Percentiles rank a stretch among this genome's conserved stretches.
phyloP scores from a whole-genome alignment of 148 eudicot species.

The Vaccinium darrowii region DNA sequence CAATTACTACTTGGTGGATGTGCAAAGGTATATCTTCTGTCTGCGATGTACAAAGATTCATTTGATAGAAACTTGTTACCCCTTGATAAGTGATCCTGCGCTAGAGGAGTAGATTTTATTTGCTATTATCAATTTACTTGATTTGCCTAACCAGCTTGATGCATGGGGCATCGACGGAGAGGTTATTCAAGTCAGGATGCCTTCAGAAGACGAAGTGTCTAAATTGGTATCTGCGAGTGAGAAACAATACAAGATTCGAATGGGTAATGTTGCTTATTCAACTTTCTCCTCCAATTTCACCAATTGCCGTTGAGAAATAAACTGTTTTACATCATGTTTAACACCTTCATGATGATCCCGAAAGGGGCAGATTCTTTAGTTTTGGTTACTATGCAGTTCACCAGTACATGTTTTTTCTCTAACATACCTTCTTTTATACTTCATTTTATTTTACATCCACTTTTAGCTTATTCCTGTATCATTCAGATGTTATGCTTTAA shows the following conservation, averaged over 20 bases:
- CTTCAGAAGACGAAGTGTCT: conserved; percentile 67
- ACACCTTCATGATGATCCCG: not conserved
- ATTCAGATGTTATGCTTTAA: not conserved
- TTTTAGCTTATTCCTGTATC: not conserved
- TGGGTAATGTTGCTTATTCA: conserved; percentile 48
- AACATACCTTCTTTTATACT: not conserved
- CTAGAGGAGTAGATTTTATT: not conserved
- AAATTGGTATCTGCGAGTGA: conserved; percentile 48
- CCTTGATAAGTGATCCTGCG: not conserved
- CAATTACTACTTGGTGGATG: conserved; percentile 65
- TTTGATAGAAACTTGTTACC: not conserved
- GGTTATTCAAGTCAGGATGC: conserved; percentile 59
- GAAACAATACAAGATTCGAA: conserved; percentile 48
- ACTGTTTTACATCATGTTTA: not conserved
- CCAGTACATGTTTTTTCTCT: not conserved
- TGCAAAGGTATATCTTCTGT: conserved; percentile 29
- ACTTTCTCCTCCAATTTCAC: not conserved
- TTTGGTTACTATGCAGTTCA: not conserved
- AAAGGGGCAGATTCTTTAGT: not conserved
- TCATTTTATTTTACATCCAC: not conserved
- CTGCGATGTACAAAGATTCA: conserved; percentile 13
- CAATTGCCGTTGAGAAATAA: not conserved
- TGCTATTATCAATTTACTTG: not conserved
- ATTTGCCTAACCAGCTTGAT: conserved; percentile 51
- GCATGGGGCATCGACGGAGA: conserved; percentile 90